A percentile compares a stretch with the other conserved stretches of the same genome.
Evolutionary conservation across 2,329 filamentous ascomycete species (phyloP).

Genomic region (Fusarium cicatricum): DNA sequence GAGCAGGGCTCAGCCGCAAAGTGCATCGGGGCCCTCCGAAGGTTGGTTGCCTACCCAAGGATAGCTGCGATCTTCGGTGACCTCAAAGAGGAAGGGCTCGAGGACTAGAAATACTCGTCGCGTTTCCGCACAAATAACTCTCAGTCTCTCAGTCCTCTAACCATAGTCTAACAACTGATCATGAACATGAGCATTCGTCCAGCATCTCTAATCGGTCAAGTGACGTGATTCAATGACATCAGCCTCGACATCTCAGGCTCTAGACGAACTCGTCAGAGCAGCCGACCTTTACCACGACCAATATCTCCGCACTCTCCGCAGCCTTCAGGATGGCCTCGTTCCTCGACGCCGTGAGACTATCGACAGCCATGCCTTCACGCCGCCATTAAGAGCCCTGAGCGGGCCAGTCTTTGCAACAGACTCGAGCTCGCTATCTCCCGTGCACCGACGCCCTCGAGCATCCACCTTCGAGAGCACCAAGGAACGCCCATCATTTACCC

Average conservation of each 20-base stretch:
- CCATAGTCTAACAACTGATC: not conserved
- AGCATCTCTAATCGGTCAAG: constrained; percentile 11
- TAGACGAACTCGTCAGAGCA: constrained; percentile 47
- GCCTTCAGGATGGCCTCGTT: constrained; percentile 41
- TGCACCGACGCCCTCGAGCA: constrained; percentile 37
- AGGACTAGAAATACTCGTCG: constrained; percentile 31
- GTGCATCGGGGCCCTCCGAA: constrained; percentile 36
- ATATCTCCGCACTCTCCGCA: constrained; percentile 43
- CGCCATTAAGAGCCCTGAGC: constrained; percentile 40
- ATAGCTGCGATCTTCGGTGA: not conserved
- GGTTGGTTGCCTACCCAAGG: constrained; percentile 8
- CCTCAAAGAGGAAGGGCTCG: not conserved
- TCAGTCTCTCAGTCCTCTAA: not conserved
- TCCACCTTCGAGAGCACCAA: constrained; percentile 42
- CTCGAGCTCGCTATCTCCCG: constrained; percentile 9
- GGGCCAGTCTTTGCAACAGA: constrained; percentile 35
- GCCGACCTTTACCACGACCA: constrained; percentile 48
- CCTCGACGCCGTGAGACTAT: constrained; percentile 29
- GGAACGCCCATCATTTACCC: constrained; percentile 37
- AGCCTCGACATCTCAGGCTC: constrained; percentile 31
- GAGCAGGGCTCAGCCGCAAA: constrained; percentile 38
- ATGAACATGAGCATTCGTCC: constrained; percentile 11
- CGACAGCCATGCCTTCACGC: constrained; percentile 40
- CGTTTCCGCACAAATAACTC: constrained; percentile 3
- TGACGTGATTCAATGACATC: constrained; percentile 32